Percentiles rank a stretch among this genome's conserved stretches.
Conservation (phyloP, 305 asterid species). For the Fraxinus paxiana region DNA sequence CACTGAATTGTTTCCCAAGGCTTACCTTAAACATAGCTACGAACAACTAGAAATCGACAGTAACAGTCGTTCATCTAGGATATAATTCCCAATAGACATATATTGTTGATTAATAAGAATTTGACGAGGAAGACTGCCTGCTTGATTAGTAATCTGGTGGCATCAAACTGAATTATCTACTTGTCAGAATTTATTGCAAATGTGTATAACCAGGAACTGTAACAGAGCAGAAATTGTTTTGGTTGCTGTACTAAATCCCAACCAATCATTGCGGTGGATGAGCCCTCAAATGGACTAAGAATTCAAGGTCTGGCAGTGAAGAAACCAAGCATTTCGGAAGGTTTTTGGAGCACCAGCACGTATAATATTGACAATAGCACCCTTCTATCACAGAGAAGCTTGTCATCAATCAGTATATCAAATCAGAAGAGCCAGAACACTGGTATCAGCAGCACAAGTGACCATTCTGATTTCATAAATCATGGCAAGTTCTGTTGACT, state of each 20-base stretch:
- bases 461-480: constrained; percentile 57
- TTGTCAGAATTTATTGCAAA: constrained; percentile 28
- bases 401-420: constrained; percentile 60
- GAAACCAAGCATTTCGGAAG: constrained; percentile 58
- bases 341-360: constrained; percentile 85
- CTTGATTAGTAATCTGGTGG: neutral
- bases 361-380: constrained; percentile 55
- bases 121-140: neutral
- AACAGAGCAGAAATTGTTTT: constrained; percentile 80
- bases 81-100: neutral
- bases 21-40: neutral
- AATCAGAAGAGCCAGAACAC: constrained; percentile 46
- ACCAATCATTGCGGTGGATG: constrained; percentile 60
- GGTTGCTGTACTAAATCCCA: constrained; percentile 65
- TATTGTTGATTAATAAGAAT: neutral
- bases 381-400: constrained; percentile 68
- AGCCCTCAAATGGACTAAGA: constrained; percentile 67
- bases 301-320: constrained; percentile 61
- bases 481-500: constrained; percentile 45
- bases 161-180: neutral
- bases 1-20: neutral
- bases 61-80: neutral
- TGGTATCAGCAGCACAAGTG: constrained; percentile 38
- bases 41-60: neutral
- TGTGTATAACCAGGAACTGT: constrained; percentile 45